These are phyloP conservation scores for Lolium rigidum DNA, from an alignment of 176 grass and related monocot genomes.

Conservation along the genomic window DNA sequence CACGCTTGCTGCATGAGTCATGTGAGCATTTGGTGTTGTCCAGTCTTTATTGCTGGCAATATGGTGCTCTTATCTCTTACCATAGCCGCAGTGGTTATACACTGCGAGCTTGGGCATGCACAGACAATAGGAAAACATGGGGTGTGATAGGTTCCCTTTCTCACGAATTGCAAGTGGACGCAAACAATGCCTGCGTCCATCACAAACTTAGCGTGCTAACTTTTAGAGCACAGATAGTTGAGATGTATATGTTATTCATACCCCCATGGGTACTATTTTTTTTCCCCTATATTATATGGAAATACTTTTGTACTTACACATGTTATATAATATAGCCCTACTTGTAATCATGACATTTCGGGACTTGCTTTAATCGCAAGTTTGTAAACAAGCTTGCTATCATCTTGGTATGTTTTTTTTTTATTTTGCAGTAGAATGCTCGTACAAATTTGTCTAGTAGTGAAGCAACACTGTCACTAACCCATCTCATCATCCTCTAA, in stretches of 20 bases:
- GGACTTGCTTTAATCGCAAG: background rate
- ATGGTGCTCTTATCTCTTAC: no score
- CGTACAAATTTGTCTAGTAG: background rate
- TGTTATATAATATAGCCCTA: no score
- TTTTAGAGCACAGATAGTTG: background rate
- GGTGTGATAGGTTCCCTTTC: background rate
- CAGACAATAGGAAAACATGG: background rate
- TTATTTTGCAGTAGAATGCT: background rate
- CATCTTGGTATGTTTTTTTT: background rate
- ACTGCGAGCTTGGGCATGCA: background rate
- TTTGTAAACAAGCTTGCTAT: background rate
- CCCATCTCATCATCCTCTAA: background rate
- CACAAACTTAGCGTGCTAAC: background rate
- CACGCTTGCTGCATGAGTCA: conserved; percentile 13
- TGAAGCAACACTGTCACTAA: background rate
- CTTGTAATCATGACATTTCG: background rate
- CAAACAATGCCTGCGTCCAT: background rate
- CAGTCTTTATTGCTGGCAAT: background rate
- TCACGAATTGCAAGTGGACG: background rate
- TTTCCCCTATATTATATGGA: no score
- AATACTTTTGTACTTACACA: no score
- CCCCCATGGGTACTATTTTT: no score
- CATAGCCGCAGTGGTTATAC: background rate
- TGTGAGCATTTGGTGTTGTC: background rate
- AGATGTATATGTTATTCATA: background rate